phyloP scores from a whole-genome alignment of 2,329 filamentous ascomycete genomes.

The Periconia digitata region DNA sequence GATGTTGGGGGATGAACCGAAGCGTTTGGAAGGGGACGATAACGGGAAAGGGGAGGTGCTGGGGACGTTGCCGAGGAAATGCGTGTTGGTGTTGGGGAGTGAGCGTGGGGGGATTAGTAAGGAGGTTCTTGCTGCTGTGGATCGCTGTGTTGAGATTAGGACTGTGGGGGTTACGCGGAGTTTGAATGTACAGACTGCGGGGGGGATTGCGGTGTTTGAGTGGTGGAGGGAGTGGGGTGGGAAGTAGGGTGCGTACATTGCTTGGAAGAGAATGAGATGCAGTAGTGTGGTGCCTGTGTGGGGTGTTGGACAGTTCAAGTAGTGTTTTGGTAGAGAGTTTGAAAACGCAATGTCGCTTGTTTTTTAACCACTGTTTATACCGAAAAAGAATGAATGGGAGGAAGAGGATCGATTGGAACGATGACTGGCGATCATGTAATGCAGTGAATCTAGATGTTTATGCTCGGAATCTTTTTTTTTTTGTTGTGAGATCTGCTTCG shows the following conservation, averaged over 20 bases:
- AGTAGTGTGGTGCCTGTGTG: background rate
- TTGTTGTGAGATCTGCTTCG: no score
- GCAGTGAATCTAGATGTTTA: no score
- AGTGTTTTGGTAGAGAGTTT: no score
- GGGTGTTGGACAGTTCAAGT: no score
- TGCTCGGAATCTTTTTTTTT: no score
- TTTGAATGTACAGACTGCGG: constrained; percentile 59
- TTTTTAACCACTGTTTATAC: no score
- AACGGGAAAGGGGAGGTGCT: constrained; percentile 7
- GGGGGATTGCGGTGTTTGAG: constrained; percentile 55
- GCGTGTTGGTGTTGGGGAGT: constrained; percentile 52
- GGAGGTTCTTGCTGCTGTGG: constrained; percentile 51
- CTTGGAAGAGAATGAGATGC: background rate
- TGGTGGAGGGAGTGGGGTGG: constrained; percentile 49
- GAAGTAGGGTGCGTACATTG: background rate
- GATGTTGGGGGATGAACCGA: constrained; percentile 45
- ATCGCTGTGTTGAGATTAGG: constrained; percentile 55
- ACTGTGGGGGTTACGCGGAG: constrained; percentile 56
- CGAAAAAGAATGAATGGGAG: no score
- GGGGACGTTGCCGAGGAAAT: constrained; percentile 40
- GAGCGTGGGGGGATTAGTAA: constrained; percentile 56
- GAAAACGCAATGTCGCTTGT: no score
- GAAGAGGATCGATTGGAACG: no score
- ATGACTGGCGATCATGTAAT: no score
- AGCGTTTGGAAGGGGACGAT: no score